Evolutionary conservation across 345 rosid species (phyloP).

Genomic region (Salix viminalis): DNA sequence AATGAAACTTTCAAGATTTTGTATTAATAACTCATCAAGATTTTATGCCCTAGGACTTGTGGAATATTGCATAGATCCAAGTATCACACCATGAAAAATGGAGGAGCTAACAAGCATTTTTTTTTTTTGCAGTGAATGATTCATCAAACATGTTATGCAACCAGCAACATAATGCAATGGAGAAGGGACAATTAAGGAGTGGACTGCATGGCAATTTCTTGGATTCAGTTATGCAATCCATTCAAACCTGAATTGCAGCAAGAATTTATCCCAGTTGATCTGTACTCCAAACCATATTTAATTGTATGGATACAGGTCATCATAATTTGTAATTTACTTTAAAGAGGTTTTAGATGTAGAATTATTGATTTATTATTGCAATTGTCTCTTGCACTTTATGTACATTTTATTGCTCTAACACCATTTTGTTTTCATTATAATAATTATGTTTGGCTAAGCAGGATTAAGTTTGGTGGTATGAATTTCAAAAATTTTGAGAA

Average conservation of each 20-base stretch:
- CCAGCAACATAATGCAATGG: background rate
- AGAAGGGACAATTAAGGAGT: background rate
- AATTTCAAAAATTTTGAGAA: too few species aligned
- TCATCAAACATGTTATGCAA: background rate
- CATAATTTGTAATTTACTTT: background rate
- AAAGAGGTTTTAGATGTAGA: background rate
- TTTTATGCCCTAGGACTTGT: background rate
- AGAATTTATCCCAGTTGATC: background rate
- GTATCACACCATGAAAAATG: too few species aligned
- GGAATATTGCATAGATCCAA: background rate
- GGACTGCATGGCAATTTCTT: background rate
- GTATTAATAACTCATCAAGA: background rate
- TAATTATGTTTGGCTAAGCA: too few species aligned
- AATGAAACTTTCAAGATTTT: background rate
- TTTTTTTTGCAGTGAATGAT: background rate
- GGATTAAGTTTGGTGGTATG: too few species aligned
- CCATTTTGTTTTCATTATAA: too few species aligned
- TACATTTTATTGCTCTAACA: too few species aligned
- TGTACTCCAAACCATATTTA: background rate
- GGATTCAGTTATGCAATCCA: background rate
- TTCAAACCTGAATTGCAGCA: background rate
- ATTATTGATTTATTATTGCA: background rate
- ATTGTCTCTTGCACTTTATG: too few species aligned
- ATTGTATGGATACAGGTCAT: background rate
- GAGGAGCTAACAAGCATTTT: background rate